Evolutionary conservation across 805 yeast genomes (phyloP).

Genomic region (Lipomyces kockii): DNA sequence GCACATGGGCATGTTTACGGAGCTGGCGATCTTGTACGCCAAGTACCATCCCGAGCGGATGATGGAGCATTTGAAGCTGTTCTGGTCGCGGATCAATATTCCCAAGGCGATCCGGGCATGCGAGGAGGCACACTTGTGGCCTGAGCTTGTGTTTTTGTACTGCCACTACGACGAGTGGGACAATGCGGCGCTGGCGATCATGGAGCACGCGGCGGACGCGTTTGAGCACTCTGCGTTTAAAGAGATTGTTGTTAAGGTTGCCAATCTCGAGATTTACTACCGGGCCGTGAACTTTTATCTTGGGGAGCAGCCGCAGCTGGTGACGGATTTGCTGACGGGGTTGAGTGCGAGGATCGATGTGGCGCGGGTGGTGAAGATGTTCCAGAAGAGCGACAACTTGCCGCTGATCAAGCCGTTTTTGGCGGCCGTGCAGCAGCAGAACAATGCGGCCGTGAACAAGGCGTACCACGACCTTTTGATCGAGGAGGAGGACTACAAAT

Average conservation of each 20-base stretch:
- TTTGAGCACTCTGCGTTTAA: slow-evolving; percentile 94
- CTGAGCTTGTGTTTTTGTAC: slow-evolving; percentile 92
- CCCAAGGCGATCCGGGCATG: slow-evolving; percentile 96
- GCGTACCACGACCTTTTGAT: slow-evolving; percentile 95
- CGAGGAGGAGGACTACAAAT: slow-evolving; percentile 95
- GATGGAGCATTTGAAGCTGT: slow-evolving; percentile 93
- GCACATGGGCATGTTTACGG: slow-evolving; percentile 99
- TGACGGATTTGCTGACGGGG: slow-evolving; percentile 82
- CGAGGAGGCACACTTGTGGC: slow-evolving; percentile 93
- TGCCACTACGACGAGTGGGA: slow-evolving; percentile 99
- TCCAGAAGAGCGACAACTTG: slow-evolving; percentile 91
- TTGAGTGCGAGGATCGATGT: slow-evolving; percentile 89
- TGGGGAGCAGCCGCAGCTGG: slow-evolving; percentile 85
- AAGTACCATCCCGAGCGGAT: slow-evolving; percentile 88
- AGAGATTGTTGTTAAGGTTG: slow-evolving; percentile 91
- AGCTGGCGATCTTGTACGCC: slow-evolving; percentile 85
- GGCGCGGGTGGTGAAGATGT: slow-evolving; percentile 86
- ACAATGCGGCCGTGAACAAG: slow-evolving; percentile 86
- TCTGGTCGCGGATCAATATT: slow-evolving; percentile 98
- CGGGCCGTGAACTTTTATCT: slow-evolving; percentile 95
- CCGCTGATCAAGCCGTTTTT: slow-evolving; percentile 96
- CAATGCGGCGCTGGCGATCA: slow-evolving; percentile 95
- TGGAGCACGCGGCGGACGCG: slow-evolving; percentile 89
- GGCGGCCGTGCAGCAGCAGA: slow-evolving; percentile 87
- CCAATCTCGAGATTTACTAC: slow-evolving; percentile 95